phyloP scores from a whole-genome alignment of 2,329 filamentous ascomycete genomes.

The Exophiala alcalophila region DNA sequence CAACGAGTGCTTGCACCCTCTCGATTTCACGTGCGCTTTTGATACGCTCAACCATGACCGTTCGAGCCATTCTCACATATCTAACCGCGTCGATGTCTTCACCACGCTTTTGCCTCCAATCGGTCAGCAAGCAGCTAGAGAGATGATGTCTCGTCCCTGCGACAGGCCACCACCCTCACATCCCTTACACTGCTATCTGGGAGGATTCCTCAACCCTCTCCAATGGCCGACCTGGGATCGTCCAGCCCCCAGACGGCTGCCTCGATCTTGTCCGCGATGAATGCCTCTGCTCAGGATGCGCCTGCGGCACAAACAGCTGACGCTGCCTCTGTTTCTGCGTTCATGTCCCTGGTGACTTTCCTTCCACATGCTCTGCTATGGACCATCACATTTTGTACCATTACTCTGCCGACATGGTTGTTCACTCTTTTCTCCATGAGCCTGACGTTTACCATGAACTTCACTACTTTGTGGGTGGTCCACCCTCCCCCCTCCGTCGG shows the following conservation, averaged over 20 bases:
- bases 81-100: background rate
- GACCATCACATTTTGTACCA: slow-evolving; percentile 78
- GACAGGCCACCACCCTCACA: slow-evolving; percentile 13
- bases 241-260: slow-evolving; percentile 9
- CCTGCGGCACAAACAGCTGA: slow-evolving; percentile 9
- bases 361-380: slow-evolving; percentile 67
- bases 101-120: slow-evolving; percentile 9
- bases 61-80: slow-evolving; percentile 4
- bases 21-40: slow-evolving; percentile 23
- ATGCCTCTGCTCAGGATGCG: slow-evolving; percentile 8
- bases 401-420: slow-evolving; percentile 83
- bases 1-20: too few species aligned
- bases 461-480: slow-evolving; percentile 76
- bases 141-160: slow-evolving; percentile 18
- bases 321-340: slow-evolving; percentile 19
- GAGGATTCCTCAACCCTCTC: background rate
- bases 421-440: slow-evolving; percentile 89
- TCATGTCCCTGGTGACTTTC: slow-evolving; percentile 42
- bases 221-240: slow-evolving; percentile 16
- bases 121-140: slow-evolving; percentile 12
- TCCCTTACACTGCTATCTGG: slow-evolving; percentile 10
- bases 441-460: slow-evolving; percentile 97
- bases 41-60: slow-evolving; percentile 19
- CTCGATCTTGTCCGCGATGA: slow-evolving; percentile 10
- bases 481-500: background rate